Evolutionary conservation across 352 stramenopile genomes (phyloP).

Genomic region (Elongisporangium anandrum): DNA sequence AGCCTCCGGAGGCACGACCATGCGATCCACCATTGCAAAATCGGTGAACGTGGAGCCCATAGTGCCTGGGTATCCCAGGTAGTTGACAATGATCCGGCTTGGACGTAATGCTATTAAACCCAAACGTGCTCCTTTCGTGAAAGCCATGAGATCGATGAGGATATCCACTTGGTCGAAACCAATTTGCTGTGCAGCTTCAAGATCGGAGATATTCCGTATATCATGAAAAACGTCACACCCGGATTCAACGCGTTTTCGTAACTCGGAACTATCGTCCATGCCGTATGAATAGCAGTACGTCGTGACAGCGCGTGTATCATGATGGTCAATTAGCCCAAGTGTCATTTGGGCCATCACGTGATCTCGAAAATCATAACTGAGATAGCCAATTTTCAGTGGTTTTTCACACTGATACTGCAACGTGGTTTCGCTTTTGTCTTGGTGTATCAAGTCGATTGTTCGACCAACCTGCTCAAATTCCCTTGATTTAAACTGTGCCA

Average conservation of each 20-base stretch:
- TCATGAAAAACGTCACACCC: slow-evolving; percentile 64
- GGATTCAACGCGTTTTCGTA: slow-evolving; percentile 50
- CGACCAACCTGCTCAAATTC: not conserved
- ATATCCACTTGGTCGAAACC: slow-evolving; percentile 66
- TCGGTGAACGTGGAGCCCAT: slow-evolving; percentile 71
- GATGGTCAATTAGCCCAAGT: slow-evolving; percentile 75
- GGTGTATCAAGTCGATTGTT: too few relatives aligned
- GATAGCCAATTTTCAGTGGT: slow-evolving; percentile 82
- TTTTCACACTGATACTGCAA: not conserved
- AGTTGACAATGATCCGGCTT: slow-evolving; percentile 80
- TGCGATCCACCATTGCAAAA: slow-evolving; percentile 72
- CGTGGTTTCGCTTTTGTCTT: not conserved
- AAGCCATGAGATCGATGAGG: slow-evolving; percentile 89
- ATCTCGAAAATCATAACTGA: slow-evolving; percentile 91
- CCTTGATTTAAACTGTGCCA: slow-evolving; percentile 17
- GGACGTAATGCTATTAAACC: slow-evolving; percentile 58
- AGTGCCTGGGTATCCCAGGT: slow-evolving; percentile 91
- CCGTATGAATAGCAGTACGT: slow-evolving; percentile 84
- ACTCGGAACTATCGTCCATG: slow-evolving; percentile 58
- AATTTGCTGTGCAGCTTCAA: slow-evolving; percentile 53
- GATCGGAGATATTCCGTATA: slow-evolving; percentile 34
- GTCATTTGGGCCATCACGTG: slow-evolving; percentile 93
- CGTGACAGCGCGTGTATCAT: slow-evolving; percentile 44
- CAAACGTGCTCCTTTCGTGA: slow-evolving; percentile 80
- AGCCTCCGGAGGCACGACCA: slow-evolving; percentile 54